Conservation (phyloP, 2,329 filamentous ascomycete genomes). For the Biscogniauxia mediterranea region DNA sequence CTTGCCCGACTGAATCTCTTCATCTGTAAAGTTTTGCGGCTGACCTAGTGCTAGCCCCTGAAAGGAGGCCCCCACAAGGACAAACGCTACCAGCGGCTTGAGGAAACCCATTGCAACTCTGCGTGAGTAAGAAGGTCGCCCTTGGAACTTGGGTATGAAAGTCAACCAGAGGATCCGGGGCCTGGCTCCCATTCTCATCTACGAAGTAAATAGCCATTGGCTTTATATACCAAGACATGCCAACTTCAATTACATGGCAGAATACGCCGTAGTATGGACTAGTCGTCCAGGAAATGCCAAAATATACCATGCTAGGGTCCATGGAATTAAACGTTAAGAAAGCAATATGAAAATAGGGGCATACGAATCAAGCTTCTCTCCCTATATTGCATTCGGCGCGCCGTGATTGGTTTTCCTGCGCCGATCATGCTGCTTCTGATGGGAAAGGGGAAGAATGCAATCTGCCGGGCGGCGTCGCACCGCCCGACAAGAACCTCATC, state of each 20-base stretch:
- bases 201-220: conserved; percentile 1
- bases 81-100: conserved; percentile 20
- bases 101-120: conserved; percentile 22
- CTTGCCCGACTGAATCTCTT: conserved; percentile 30
- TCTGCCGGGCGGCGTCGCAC: conserved; percentile 15
- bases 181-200: conserved; percentile 5
- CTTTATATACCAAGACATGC: conserved; percentile 16
- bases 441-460: conserved; percentile 22
- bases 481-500: conserved; percentile 7
- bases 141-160: conserved; percentile 1
- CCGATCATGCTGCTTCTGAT: conserved; percentile 20
- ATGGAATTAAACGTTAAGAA: conserved; percentile 14
- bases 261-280: conserved; percentile 21
- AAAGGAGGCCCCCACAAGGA: conserved; percentile 22
- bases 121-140: conserved; percentile 4
- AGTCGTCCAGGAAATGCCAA: conserved; percentile 10
- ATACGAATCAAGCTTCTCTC: conserved; percentile 4
- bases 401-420: conserved; percentile 9
- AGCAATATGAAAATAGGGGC: conserved; percentile 15
- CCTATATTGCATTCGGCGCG: conserved; percentile 13
- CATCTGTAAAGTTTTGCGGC: conserved; percentile 22
- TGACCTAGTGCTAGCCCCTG: conserved; percentile 21
- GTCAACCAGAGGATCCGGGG: conserved; percentile 9
- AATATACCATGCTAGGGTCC: neutral
- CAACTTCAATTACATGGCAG: conserved; percentile 14